Evolutionary conservation across 495 filamentous ascomycete species (phyloP).

Genomic region (Hypoxylon fragiforme): DNA sequence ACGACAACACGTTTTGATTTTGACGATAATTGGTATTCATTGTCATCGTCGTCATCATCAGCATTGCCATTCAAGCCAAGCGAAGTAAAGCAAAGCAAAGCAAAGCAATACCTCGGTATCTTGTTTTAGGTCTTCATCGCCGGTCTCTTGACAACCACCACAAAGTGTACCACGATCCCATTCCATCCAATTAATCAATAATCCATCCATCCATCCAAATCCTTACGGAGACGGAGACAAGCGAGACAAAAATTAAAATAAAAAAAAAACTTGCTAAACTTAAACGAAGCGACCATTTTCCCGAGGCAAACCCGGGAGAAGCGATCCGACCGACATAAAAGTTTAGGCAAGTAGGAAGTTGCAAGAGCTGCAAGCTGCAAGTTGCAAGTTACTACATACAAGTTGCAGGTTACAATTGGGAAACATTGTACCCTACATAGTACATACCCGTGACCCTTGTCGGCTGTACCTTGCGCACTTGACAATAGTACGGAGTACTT

Average conservation of each 20-base stretch:
- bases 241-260: slow-evolving; percentile 31
- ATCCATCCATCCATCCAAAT: too few relatives aligned
- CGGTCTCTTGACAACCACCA: not conserved
- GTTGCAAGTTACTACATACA: not conserved
- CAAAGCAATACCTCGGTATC: slow-evolving; percentile 6
- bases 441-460: too few relatives aligned
- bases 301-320: slow-evolving; percentile 26
- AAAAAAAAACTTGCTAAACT: slow-evolving; percentile 8
- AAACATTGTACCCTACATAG: too few relatives aligned
- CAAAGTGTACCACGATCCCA: slow-evolving; percentile 24
- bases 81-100: too few relatives aligned
- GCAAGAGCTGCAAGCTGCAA: not conserved
- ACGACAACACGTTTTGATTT: too few relatives aligned
- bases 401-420: not conserved
- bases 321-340: slow-evolving; percentile 21
- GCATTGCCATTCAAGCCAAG: too few relatives aligned
- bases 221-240: slow-evolving; percentile 10
- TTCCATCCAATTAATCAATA: too few relatives aligned
- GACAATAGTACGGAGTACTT: too few relatives aligned
- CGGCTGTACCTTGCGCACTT: slow-evolving; percentile 22
- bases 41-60: too few relatives aligned
- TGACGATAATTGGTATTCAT: too few relatives aligned
- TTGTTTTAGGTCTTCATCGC: slow-evolving; percentile 1
- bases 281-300: slow-evolving; percentile 16
- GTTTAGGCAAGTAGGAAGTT: not conserved